These are phyloP conservation scores for Candida sanyaensis DNA, from an alignment of 1,139 yeast species.

Conservation along the genomic window DNA sequence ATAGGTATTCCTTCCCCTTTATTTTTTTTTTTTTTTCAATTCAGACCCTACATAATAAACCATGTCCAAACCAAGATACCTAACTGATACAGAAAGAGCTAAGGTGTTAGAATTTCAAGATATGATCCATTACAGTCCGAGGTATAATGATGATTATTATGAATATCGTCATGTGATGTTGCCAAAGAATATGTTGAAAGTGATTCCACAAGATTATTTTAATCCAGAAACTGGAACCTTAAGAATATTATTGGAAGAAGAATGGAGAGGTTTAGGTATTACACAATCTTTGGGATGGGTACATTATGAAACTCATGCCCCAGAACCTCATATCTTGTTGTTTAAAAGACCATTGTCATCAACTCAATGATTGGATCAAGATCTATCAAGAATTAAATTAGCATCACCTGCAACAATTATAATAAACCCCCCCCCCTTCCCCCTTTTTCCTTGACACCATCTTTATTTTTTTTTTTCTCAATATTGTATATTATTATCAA, in stretches of 20 bases:
- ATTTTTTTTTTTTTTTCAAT: background rate
- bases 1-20: background rate
- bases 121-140: slow-evolving; percentile 89
- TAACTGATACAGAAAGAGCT: slow-evolving; percentile 82
- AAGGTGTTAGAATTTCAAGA: slow-evolving; percentile 91
- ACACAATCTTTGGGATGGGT: slow-evolving; percentile 98
- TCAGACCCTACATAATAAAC: background rate
- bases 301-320: slow-evolving; percentile 97
- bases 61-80: slow-evolving; percentile 59
- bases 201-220: slow-evolving; percentile 94
- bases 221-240: slow-evolving; percentile 94
- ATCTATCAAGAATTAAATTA: no score
- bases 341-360: slow-evolving; percentile 69
- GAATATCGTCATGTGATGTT: slow-evolving; percentile 94
- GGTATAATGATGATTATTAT: slow-evolving; percentile 85
- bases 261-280: slow-evolving; percentile 98
- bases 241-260: slow-evolving; percentile 88
- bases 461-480: background rate
- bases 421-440: no score
- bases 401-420: no score
- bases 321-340: slow-evolving; percentile 94
- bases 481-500: no score
- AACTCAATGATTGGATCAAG: slow-evolving; percentile 16
- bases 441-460: no score
- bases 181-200: slow-evolving; percentile 94